A percentile compares a stretch with the other conserved stretches of the same genome.
These are phyloP conservation scores for Breviolum minutum DNA, from an alignment of 73 alveolate species.

Conservation along the genomic window DNA sequence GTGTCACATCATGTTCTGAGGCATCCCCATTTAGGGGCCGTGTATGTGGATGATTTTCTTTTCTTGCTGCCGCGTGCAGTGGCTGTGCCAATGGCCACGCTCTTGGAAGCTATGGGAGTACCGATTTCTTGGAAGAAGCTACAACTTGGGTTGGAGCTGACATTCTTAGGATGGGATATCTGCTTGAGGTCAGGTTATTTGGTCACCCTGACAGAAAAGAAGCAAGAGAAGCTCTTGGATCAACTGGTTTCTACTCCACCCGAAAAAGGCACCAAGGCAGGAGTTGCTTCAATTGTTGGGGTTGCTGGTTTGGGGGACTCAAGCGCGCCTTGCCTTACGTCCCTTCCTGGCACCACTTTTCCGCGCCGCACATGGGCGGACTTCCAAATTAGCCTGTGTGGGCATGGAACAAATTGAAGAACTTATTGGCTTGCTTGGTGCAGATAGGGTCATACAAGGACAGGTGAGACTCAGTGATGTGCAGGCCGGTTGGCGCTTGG, in stretches of 20 bases:
- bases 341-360: neutral
- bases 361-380: neutral
- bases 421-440: neutral
- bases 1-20: no score
- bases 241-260: neutral
- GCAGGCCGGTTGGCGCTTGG: slow-evolving; percentile 18
- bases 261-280: no score
- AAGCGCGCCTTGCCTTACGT: slow-evolving; percentile 16
- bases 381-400: neutral
- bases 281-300: no score
- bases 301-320: no score
- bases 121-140: slow-evolving; percentile 44
- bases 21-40: no score
- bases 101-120: neutral
- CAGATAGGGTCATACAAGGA: neutral
- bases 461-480: no score
- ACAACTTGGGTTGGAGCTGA: neutral
- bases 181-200: no score
- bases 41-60: slow-evolving; percentile 31
- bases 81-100: neutral
- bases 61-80: neutral
- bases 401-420: neutral
- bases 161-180: neutral
- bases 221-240: neutral
- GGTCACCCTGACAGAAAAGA: neutral